Conservation (phyloP, 169 alveolate species). For the Blepharisma undulans region DNA sequence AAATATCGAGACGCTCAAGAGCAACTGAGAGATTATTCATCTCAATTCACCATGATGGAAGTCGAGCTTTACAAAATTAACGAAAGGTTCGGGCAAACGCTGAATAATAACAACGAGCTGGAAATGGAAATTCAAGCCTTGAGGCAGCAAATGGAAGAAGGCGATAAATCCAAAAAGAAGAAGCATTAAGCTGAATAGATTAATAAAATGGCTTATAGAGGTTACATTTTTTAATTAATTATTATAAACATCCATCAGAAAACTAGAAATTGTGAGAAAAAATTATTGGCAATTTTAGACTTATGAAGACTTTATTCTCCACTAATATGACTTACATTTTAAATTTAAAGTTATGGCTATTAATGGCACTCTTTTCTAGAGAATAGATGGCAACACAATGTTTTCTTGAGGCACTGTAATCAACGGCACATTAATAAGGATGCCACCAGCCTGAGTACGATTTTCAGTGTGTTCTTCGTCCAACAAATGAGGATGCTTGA, state of each 20-base stretch:
- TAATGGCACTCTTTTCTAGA: not conserved
- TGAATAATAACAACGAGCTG: conserved; percentile 24
- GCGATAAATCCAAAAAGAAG: not conserved
- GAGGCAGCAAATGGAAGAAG: conserved; percentile 14
- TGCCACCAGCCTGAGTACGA: not conserved
- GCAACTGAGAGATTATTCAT: conserved; percentile 20
- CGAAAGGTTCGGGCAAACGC: conserved; percentile 37
- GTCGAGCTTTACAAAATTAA: conserved; percentile 35
- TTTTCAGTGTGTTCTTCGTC: not conserved
- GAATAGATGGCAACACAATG: not conserved
- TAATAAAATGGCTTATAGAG: not conserved
- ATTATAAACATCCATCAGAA: not conserved
- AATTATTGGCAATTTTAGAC: not conserved
- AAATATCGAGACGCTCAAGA: conserved; percentile 35
- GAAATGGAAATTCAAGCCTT: conserved; percentile 21
- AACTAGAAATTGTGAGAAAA: not conserved
- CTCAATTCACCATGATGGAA: conserved; percentile 33
- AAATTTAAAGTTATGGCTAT: not conserved
- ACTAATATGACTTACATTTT: not conserved
- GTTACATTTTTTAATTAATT: not conserved
- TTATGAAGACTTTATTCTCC: not conserved
- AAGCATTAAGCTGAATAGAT: not conserved
- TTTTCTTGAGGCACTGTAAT: not conserved
- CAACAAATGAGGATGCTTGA: not conserved
- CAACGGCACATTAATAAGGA: not conserved